Percentiles rank a stretch among this genome's conserved stretches.
phyloP scores from a whole-genome alignment of 192 early-diverging fungal genomes.

The Coemansia sp. region DNA sequence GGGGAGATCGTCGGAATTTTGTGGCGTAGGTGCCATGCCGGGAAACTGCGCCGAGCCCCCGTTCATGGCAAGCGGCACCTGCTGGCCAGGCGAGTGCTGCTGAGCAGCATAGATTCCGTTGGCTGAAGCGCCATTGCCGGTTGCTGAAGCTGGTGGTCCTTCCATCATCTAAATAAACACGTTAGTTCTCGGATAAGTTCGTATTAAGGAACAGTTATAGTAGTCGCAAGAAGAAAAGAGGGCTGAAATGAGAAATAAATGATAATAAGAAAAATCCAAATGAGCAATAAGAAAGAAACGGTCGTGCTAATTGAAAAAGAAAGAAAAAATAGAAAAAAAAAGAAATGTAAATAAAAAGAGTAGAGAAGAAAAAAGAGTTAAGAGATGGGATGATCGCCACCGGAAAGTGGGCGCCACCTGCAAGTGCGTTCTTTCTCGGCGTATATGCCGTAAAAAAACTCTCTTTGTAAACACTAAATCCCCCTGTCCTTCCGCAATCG shows the following conservation, averaged over 20 bases:
- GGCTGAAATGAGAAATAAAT: conserved; percentile 2
- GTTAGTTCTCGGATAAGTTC: background rate
- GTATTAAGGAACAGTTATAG: background rate
- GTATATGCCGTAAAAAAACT: too few species aligned
- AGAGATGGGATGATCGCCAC: background rate
- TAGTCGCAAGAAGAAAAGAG: conserved; percentile 14
- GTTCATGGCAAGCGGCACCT: conserved; percentile 27
- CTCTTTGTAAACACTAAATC: too few species aligned
- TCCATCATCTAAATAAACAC: conserved; percentile 39
- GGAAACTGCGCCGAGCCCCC: conserved; percentile 37
- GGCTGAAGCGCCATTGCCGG: conserved; percentile 20
- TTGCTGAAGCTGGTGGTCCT: conserved; percentile 22
- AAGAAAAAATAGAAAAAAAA: conserved; percentile 20
- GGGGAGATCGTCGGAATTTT: conserved; percentile 24
- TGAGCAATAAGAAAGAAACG: conserved; percentile 10
- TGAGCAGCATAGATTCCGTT: conserved; percentile 35
- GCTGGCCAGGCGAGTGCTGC: conserved; percentile 20
- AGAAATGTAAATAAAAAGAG: conserved; percentile 13
- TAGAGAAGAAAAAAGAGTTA: conserved; percentile 6
- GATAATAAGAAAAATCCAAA: conserved; percentile 2
- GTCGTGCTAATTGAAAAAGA: conserved; percentile 17
- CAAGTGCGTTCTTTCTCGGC: too few species aligned
- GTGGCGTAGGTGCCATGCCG: conserved; percentile 13
- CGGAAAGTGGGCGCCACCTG: background rate
- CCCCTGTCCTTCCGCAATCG: conserved; percentile 10